Percentiles rank a stretch among this genome's conserved stretches.
phyloP scores from a whole-genome alignment of 768 basidiomycete species.

The Nevesoporus exiguus region DNA sequence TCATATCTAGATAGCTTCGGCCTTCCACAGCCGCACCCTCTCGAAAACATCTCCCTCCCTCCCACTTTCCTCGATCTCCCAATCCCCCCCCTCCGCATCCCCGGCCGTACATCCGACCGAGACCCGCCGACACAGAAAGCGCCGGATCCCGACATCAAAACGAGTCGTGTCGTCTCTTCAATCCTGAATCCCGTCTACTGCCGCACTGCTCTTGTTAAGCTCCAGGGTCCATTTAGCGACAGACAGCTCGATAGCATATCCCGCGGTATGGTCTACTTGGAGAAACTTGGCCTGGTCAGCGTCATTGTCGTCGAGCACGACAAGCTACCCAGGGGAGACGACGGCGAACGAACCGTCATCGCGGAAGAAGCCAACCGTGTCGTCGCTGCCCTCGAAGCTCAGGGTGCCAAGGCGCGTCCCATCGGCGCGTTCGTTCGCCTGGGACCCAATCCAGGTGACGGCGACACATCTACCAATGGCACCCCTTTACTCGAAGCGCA shows the following conservation, averaged over 20 bases:
- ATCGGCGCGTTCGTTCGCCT: constrained; percentile 83
- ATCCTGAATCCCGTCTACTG: constrained; percentile 80
- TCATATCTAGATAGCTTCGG: constrained; percentile 93
- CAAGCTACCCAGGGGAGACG: constrained; percentile 60
- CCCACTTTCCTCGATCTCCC: constrained; percentile 25
- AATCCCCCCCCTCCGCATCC: constrained; percentile 20
- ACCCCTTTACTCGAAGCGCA: constrained; percentile 67
- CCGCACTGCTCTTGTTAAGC: constrained; percentile 91
- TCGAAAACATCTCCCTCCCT: constrained; percentile 21
- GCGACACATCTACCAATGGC: constrained; percentile 28
- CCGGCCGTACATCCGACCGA: background rate
- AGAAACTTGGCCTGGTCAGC: constrained; percentile 92
- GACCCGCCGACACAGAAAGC: constrained; percentile 24
- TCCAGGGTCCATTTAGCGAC: constrained; percentile 94
- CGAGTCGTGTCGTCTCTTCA: constrained; percentile 59
- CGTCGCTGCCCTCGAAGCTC: constrained; percentile 75
- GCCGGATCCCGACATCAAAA: constrained; percentile 33
- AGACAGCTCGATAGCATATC: constrained; percentile 92
- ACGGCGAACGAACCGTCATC: constrained; percentile 62
- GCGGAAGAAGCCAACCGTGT: constrained; percentile 84
- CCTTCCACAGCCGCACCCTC: constrained; percentile 45
- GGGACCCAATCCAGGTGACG: constrained; percentile 65
- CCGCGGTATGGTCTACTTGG: constrained; percentile 89
- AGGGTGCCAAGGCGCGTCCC: constrained; percentile 85
- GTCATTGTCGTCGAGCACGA: constrained; percentile 96